Conservation (phyloP, 2,329 filamentous ascomycete genomes). For the Diaporthe sp. region DNA sequence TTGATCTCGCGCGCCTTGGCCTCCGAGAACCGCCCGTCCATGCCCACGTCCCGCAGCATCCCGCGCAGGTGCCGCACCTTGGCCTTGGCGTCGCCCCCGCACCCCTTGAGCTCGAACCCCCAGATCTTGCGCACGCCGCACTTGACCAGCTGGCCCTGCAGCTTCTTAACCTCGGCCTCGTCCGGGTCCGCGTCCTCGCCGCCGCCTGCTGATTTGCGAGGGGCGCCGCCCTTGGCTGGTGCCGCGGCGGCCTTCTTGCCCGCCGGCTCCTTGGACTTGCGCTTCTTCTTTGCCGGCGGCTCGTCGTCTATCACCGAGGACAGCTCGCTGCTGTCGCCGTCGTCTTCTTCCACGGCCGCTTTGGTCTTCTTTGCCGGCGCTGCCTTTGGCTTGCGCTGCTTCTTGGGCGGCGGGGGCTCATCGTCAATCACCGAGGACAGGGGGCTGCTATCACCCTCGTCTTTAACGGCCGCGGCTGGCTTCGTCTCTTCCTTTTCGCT, state of each 20-base stretch:
- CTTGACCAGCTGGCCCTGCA: constrained; percentile 89
- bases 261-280: constrained; percentile 63
- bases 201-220: constrained; percentile 37
- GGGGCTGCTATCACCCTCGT: constrained; percentile 58
- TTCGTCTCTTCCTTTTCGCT: constrained; percentile 14
- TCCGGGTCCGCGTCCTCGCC: constrained; percentile 66
- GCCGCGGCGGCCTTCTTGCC: constrained; percentile 55
- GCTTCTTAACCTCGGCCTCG: constrained; percentile 85
- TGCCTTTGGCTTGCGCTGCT: constrained; percentile 39
- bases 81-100: constrained; percentile 76
- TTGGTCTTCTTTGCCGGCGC: constrained; percentile 43
- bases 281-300: constrained; percentile 70
- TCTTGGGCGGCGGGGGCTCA: constrained; percentile 72
- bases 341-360: constrained; percentile 35
- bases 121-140: constrained; percentile 95
- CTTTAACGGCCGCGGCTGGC: constrained; percentile 21
- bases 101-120: constrained; percentile 85
- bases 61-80: constrained; percentile 86
- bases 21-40: constrained; percentile 89
- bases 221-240: constrained; percentile 57
- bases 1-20: constrained; percentile 90
- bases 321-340: constrained; percentile 73
- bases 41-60: constrained; percentile 86
- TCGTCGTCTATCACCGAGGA: constrained; percentile 89
- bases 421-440: constrained; percentile 84